Evolutionary conservation across 148 eudicot species (phyloP).

Genomic region (Rheum nobile): DNA sequence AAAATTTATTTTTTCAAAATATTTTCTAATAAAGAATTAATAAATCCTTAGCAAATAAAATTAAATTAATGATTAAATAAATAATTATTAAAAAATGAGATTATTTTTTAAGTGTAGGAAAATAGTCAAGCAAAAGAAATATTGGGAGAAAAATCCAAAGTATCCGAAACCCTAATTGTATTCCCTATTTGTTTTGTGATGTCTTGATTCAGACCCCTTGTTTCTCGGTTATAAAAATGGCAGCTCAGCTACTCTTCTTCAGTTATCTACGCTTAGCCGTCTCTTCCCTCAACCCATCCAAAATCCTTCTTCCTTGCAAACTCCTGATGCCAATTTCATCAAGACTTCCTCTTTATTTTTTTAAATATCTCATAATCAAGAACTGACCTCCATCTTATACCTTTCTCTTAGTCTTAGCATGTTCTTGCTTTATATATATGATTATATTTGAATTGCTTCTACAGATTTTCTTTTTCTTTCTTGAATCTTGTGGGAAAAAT

Average conservation of each 20-base stretch:
- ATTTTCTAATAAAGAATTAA: no score
- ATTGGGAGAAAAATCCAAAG: no score
- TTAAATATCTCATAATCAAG: not conserved
- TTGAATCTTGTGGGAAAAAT: not conserved
- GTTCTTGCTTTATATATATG: no score
- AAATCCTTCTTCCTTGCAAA: not conserved
- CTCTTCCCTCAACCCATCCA: not conserved
- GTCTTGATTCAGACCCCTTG: not conserved
- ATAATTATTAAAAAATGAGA: no score
- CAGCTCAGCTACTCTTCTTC: not conserved
- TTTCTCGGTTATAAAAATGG: not conserved
- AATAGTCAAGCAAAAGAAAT: no score
- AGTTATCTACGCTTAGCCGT: not conserved
- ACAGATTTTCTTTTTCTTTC: not conserved
- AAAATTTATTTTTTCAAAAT: no score
- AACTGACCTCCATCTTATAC: not conserved
- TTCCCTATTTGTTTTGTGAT: not conserved
- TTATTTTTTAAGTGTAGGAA: no score
- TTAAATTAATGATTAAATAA: no score
- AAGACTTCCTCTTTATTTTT: not conserved
- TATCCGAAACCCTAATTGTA: not conserved
- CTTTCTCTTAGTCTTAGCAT: no score
- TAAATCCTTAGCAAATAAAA: no score
- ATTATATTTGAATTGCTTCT: not conserved
- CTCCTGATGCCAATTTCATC: not conserved